A percentile compares a stretch with the other conserved stretches of the same genome.
Evolutionary conservation across 192 early-diverging fungal species (phyloP).

Genomic region (Coemansia sp.): DNA sequence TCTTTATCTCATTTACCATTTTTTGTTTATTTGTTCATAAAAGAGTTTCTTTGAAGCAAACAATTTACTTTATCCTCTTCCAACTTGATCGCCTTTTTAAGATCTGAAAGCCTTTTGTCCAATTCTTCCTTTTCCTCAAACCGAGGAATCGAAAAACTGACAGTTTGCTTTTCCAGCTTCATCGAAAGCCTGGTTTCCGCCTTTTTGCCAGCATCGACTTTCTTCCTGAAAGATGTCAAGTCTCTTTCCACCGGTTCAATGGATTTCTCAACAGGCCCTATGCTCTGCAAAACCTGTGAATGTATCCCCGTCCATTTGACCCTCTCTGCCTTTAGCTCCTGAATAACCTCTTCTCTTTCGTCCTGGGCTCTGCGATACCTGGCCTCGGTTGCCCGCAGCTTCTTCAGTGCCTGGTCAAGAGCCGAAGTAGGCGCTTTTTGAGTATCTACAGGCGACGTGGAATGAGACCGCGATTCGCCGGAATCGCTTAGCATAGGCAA

Average conservation of each 20-base stretch:
- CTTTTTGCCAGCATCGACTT: neutral
- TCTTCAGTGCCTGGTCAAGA: slow-evolving; percentile 6
- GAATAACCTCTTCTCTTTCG: slow-evolving; percentile 14
- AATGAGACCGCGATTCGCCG: neutral
- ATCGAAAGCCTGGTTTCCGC: slow-evolving; percentile 10
- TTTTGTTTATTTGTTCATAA: neutral
- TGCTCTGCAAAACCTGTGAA: slow-evolving; percentile 1
- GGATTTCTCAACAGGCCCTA: slow-evolving; percentile 12
- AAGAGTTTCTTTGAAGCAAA: neutral
- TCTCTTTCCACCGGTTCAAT: slow-evolving; percentile 23
- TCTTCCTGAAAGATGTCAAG: slow-evolving; percentile 11
- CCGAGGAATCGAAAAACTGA: neutral
- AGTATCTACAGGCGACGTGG: neutral
- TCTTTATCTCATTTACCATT: neutral
- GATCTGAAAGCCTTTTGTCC: neutral
- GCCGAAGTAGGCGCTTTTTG: neutral
- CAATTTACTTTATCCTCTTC: neutral
- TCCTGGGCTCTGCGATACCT: slow-evolving; percentile 14
- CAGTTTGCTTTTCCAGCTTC: slow-evolving; percentile 10
- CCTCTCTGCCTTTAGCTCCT: slow-evolving; percentile 24
- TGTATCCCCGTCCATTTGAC: slow-evolving; percentile 14
- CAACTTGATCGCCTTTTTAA: neutral
- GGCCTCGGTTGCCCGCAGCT: slow-evolving; percentile 13
- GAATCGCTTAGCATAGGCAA: neutral
- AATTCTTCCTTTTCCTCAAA: neutral